These are phyloP conservation scores for Thermochaetoides thermophila DNA, from an alignment of 495 filamentous ascomycete genomes.

Conservation along the genomic window DNA sequence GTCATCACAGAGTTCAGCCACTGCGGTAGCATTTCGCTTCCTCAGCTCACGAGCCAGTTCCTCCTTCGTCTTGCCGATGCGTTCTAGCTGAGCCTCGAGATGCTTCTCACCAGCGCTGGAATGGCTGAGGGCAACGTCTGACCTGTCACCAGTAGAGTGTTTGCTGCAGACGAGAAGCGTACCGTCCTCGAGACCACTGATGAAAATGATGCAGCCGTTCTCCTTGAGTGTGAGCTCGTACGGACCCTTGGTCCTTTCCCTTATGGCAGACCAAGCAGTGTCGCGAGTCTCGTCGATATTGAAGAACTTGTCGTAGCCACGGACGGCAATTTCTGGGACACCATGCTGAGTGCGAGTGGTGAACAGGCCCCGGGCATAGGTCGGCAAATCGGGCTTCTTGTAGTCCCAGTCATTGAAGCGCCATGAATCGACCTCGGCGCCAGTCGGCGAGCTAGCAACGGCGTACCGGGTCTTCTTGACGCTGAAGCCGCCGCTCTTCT, in stretches of 20 bases:
- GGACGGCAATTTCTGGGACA: constrained; percentile 58
- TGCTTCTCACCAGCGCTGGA: constrained; percentile 73
- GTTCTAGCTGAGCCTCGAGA: constrained; percentile 62
- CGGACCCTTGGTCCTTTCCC: constrained; percentile 62
- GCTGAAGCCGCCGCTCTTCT: constrained; percentile 36
- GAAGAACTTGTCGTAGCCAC: constrained; percentile 99
- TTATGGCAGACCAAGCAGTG: constrained; percentile 72
- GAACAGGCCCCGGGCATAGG: constrained; percentile 85
- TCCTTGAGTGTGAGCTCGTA: constrained; percentile 96
- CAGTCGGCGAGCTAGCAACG: constrained; percentile 40
- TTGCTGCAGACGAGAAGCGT: constrained; percentile 92
- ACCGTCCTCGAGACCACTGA: constrained; percentile 76
- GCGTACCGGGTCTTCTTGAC: constrained; percentile 60
- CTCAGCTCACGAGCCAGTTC: constrained; percentile 65
- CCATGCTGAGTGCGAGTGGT: constrained; percentile 51
- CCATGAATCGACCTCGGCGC: constrained; percentile 73
- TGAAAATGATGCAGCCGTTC: constrained; percentile 98
- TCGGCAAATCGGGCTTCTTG: constrained; percentile 70
- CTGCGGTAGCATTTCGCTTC: constrained; percentile 73
- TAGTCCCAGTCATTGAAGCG: constrained; percentile 89
- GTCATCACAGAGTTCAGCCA: constrained; percentile 95
- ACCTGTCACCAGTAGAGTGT: constrained; percentile 73
- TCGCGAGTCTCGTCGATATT: constrained; percentile 65
- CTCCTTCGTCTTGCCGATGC: constrained; percentile 56
- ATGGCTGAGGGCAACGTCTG: constrained; percentile 59